phyloP scores from a whole-genome alignment of 2,329 filamentous ascomycete genomes.

The Zymoseptoria tritici region DNA sequence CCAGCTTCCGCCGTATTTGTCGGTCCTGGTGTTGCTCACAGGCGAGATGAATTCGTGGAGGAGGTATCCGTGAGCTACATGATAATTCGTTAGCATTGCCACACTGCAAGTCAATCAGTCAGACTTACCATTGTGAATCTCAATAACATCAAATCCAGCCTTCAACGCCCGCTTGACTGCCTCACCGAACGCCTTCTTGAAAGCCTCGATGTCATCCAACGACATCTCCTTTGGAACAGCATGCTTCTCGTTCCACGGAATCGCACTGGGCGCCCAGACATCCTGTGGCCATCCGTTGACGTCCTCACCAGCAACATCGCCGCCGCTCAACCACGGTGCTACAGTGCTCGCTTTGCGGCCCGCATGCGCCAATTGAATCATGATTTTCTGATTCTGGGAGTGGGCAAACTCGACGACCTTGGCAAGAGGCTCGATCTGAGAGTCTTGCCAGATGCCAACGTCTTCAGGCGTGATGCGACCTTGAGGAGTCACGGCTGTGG shows the following conservation, averaged over 20 bases:
- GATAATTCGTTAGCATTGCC: background rate
- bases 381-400: slow-evolving; percentile 67
- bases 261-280: slow-evolving; percentile 51
- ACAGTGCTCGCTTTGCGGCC: slow-evolving; percentile 57
- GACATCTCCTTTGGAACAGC: slow-evolving; percentile 61
- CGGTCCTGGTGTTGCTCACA: slow-evolving; percentile 60
- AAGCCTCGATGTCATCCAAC: slow-evolving; percentile 55
- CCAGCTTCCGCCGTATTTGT: slow-evolving; percentile 58
- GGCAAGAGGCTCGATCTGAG: slow-evolving; percentile 63
- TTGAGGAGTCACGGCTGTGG: slow-evolving; percentile 65
- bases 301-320: slow-evolving; percentile 45
- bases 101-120: slow-evolving; percentile 1
- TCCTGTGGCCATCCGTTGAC: slow-evolving; percentile 48
- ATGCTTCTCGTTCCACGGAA: slow-evolving; percentile 55
- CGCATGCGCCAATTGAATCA: slow-evolving; percentile 75
- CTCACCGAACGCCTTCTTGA: slow-evolving; percentile 57
- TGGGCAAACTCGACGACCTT: slow-evolving; percentile 72
- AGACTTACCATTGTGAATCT: slow-evolving; percentile 66
- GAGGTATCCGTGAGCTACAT: slow-evolving; percentile 70
- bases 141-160: slow-evolving; percentile 69
- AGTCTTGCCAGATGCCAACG: slow-evolving; percentile 74
- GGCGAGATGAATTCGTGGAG: slow-evolving; percentile 64
- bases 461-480: slow-evolving; percentile 80
- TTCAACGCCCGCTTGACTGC: slow-evolving; percentile 48
- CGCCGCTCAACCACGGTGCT: slow-evolving; percentile 55